These are phyloP conservation scores for Rosa chinensis DNA, from an alignment of 306 rosid species.

Conservation along the genomic window DNA sequence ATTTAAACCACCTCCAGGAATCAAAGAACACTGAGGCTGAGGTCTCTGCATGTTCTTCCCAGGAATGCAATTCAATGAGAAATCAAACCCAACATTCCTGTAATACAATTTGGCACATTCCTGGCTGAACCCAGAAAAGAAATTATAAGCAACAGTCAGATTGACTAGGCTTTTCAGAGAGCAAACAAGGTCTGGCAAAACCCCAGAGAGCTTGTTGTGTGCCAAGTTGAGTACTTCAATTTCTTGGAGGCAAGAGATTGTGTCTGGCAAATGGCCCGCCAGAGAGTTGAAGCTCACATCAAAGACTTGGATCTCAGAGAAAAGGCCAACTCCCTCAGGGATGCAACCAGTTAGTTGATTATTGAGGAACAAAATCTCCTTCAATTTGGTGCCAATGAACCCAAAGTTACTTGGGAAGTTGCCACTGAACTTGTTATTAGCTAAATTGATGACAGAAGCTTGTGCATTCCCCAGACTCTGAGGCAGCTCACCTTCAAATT, in stretches of 20 bases:
- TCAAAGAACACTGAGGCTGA: slow-evolving; percentile 71
- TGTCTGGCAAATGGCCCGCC: slow-evolving; percentile 87
- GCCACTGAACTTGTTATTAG: slow-evolving; percentile 76
- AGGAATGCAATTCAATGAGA: slow-evolving; percentile 81
- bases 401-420: slow-evolving; percentile 79
- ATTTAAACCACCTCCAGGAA: slow-evolving; percentile 80
- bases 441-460: slow-evolving; percentile 88
- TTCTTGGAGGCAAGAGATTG: slow-evolving; percentile 73
- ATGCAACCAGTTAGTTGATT: slow-evolving; percentile 86
- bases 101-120: slow-evolving; percentile 57
- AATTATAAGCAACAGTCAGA: slow-evolving; percentile 82
- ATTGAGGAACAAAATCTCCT: slow-evolving; percentile 82
- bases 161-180: slow-evolving; percentile 63
- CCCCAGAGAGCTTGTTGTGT: slow-evolving; percentile 89
- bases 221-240: slow-evolving; percentile 83
- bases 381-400: slow-evolving; percentile 62
- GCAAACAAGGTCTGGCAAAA: slow-evolving; percentile 73
- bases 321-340: slow-evolving; percentile 88
- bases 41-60: slow-evolving; percentile 86
- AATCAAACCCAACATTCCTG: slow-evolving; percentile 82
- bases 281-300: slow-evolving; percentile 85
- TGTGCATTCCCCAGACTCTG: slow-evolving; percentile 83
- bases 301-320: slow-evolving; percentile 80
- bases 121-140: slow-evolving; percentile 92
- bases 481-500: slow-evolving; percentile 80